Base-by-base conservation (phyloP, 495 filamentous ascomycete genomes). In the Margaritispora aquatica region DNA sequence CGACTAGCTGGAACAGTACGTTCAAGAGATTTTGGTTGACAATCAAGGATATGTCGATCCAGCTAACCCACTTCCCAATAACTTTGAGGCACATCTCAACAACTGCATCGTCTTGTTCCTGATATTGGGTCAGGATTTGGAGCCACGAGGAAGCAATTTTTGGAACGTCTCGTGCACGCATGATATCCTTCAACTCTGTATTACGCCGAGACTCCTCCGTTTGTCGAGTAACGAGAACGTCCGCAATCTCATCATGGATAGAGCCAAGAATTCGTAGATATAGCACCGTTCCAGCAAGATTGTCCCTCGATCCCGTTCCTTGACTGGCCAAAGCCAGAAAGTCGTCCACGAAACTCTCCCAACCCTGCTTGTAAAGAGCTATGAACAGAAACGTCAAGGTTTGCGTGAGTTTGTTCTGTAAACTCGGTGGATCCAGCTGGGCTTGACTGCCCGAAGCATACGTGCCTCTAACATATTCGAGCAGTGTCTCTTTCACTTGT, bases 351-450 rank as follows among this genome's bases (percentile, higher is more conserved):
- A 96, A 97, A 48, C 73, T 80, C 58, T 86, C 80, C 94, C 94
- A 99, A 1, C 85, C 85, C 48, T 85, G 80, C 55, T 82, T 85
- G 73, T 99, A 99, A 29, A 95, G 75, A 8, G 81, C 78, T 8
- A 88, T 84, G 71, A 97, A 99, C 22, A 99, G 85, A 64, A 87
- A 88, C 11, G 94, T 99, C 44, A 97, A 73, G 29, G 92, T 96
- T 72, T 99, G 94, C 24, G 91, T 89, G 60, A 97, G 86, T 72
- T 99, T 99, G 73, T 97, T 99, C 73, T 97, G 95, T 27, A 99
- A 86, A 62, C 80, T 79, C 31, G 84, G 63, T 10, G 85, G 79
- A 70, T 96, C 92, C 58, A 79, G 69, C 21, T 74, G 72, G 21
- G 75, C 74, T 46, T 77, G 77, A 26, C 23, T 55, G 44, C 76